These are phyloP conservation scores for Boletus speciosus DNA, from an alignment of 768 basidiomycete species.

Conservation along the genomic window DNA sequence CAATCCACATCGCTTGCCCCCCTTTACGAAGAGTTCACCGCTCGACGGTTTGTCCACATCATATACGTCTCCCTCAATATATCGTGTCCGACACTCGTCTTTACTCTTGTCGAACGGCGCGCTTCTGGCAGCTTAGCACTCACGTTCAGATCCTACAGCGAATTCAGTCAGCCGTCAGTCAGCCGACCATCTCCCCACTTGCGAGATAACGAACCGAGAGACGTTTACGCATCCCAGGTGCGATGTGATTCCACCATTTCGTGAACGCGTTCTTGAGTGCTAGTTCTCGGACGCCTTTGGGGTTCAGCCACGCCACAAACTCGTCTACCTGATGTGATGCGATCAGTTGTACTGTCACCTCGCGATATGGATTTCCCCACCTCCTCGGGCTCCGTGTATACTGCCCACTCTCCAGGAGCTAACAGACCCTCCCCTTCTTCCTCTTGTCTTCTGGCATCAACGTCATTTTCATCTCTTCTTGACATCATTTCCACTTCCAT, in stretches of 20 bases:
- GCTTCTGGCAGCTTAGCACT: conserved; percentile 74
- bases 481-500: conserved; percentile 73
- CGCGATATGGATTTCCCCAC: conserved; percentile 37
- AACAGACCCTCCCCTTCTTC: conserved; percentile 84
- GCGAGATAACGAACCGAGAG: conserved; percentile 51
- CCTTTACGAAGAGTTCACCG: conserved; percentile 38
- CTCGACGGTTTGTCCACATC: conserved; percentile 83
- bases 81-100: conserved; percentile 55
- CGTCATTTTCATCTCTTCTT: conserved; percentile 48
- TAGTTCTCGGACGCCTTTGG: conserved; percentile 86
- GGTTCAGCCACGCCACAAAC: conserved; percentile 85
- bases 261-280: conserved; percentile 71
- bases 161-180: conserved; percentile 12
- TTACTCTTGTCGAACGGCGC: conserved; percentile 71
- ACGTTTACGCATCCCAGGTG: conserved; percentile 74
- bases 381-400: conserved; percentile 83
- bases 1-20: conserved; percentile 1
- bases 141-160: conserved; percentile 60
- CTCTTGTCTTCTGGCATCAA: conserved; percentile 58
- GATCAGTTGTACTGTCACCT: conserved; percentile 7
- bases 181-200: conserved; percentile 2
- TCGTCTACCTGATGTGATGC: conserved; percentile 60
- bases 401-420: conserved; percentile 82
- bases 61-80: conserved; percentile 80
- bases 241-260: conserved; percentile 84